These are phyloP conservation scores for Avena insularis DNA, from an alignment of 176 grass and related monocot genomes.

Conservation along the genomic window DNA sequence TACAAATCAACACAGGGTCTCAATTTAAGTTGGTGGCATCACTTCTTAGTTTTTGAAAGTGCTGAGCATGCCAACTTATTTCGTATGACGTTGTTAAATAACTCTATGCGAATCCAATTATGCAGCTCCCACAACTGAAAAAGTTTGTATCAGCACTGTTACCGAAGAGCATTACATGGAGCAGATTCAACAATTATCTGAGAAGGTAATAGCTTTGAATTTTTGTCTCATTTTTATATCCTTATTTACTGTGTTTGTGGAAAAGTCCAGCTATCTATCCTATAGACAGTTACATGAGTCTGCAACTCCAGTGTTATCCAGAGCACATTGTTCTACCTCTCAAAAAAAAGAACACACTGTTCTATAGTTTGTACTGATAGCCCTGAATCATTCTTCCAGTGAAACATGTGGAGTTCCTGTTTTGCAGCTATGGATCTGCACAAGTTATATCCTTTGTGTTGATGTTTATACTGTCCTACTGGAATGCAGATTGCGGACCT, in stretches of 20 bases:
- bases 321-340: background rate
- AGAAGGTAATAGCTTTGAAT: slow-evolving; percentile 48
- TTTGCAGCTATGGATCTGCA: background rate
- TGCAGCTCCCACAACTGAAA: slow-evolving; percentile 56
- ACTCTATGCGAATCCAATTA: slow-evolving; percentile 3
- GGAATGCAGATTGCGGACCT: slow-evolving; percentile 59
- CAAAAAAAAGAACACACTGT: too few relatives aligned
- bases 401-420: background rate
- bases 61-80: background rate
- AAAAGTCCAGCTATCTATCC: background rate
- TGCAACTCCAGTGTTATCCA: background rate
- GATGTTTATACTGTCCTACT: slow-evolving; percentile 26
- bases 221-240: background rate
- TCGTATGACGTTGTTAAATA: slow-evolving; percentile 14
- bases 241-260: background rate
- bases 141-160: slow-evolving; percentile 42
- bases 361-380: background rate
- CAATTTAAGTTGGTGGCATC: background rate
- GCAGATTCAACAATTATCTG: slow-evolving; percentile 68
- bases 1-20: slow-evolving; percentile 3
- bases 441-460: background rate
- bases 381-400: background rate
- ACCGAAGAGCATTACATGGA: slow-evolving; percentile 50
- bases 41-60: slow-evolving; percentile 1
- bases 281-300: background rate